Base-by-base conservation (phyloP, 805 yeast species). In the Saccharomycopsis capsularis region DNA sequence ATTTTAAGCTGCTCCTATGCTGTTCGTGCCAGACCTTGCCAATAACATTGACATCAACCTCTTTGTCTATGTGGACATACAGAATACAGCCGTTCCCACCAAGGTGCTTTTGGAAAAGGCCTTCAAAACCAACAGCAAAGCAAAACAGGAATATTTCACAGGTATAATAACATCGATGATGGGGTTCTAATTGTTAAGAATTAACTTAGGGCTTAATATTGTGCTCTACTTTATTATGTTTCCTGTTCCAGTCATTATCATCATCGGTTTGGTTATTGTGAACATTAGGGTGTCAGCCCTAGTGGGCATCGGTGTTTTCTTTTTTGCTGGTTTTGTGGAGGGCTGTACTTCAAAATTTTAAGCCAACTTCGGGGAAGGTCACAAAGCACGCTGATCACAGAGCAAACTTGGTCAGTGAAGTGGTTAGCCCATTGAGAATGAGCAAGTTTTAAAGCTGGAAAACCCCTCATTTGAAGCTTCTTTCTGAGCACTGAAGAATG, bases 401-500 rank as follows among this genome's bases (percentile, higher is more conserved):
- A 59, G 81, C 85, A 23, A 65, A 70, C 43, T 68, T 70, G 55
- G 73, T 81, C 60, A 78, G 81, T 58, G 89, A 82, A 60, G 74
- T 80, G 29, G 64, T 82, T 52, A 73, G 71, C 54, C 75, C 78
- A 57, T 73, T 82, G 66, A 81, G 78, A 56, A 74, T 82, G 62
- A 83, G 87, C 65, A 87, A 87, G 67, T 85, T 74, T 62, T 87
- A 87, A 61, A 82, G 91, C 1, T 87, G 95, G 95, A 95, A 88
- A 65, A 72, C 70, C 23, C 86, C 95, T 1, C 87, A 85, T 62
- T 69, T 71, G 47, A 62, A 70, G 11, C 62, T 74, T 41, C 74
- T 86, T 39, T 56, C 76, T 5, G 69, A 69, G 3, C 67, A 76
- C 35, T 73, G 96, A 59, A 57, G 0, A 62, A 68, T 23, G 95